phyloP scores from a whole-genome alignment of 768 basidiomycete species.

The Dacryopinax spathularia region DNA sequence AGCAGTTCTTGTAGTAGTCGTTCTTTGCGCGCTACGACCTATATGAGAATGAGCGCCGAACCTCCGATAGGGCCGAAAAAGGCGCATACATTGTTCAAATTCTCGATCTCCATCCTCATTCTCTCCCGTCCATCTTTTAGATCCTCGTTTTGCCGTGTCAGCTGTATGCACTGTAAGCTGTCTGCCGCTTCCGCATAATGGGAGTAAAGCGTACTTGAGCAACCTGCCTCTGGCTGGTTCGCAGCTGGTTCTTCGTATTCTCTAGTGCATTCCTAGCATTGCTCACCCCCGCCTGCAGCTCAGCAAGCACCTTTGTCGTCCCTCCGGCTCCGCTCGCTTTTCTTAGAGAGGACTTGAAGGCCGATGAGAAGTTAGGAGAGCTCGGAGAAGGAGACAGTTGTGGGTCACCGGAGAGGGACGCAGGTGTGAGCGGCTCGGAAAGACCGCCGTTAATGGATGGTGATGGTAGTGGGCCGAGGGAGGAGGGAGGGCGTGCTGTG shows the following conservation, averaged over 20 bases:
- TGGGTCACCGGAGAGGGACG: conserved; percentile 19
- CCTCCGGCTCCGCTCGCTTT: conserved; percentile 38
- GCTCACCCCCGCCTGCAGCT: conserved; percentile 70
- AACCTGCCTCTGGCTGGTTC: conserved; percentile 57
- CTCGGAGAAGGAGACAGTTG: conserved; percentile 21
- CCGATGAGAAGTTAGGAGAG: conserved; percentile 33
- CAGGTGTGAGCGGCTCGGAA: background rate
- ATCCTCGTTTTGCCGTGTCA: conserved; percentile 77
- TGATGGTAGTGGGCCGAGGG: conserved; percentile 18
- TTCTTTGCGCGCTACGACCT: conserved; percentile 73
- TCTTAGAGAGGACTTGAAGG: conserved; percentile 14
- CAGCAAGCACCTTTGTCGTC: conserved; percentile 80
- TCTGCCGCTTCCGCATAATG: background rate
- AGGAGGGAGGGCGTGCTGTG: conserved; percentile 24
- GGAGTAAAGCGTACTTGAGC: conserved; percentile 34
- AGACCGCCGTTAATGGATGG: conserved; percentile 19
- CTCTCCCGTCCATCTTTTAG: conserved; percentile 76
- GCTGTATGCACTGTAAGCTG: conserved; percentile 10
- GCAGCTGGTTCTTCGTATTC: conserved; percentile 68
- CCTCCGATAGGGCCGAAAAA: background rate
- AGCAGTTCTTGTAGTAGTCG: conserved; percentile 75
- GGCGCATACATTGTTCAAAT: conserved; percentile 44
- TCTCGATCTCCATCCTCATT: conserved; percentile 71
- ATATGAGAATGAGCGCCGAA: background rate
- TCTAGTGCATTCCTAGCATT: conserved; percentile 70